phyloP scores from a whole-genome alignment of 163 green algal species.

The Scenedesmus sp. region DNA sequence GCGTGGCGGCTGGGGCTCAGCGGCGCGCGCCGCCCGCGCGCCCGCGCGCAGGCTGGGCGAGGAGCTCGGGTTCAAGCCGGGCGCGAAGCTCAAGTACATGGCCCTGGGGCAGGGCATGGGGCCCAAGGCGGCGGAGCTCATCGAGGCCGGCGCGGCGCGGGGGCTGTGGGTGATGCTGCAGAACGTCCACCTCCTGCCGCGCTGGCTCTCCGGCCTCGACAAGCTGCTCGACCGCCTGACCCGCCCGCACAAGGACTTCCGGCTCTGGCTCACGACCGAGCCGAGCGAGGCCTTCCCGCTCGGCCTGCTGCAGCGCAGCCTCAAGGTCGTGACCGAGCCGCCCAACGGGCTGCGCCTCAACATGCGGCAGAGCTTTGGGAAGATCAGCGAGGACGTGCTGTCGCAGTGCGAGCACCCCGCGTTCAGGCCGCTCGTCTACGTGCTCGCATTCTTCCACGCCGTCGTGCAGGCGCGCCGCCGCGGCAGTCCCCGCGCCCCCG shows the following conservation, averaged over 20 bases:
- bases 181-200: constrained; percentile 87
- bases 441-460: constrained; percentile 89
- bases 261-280: constrained; percentile 91
- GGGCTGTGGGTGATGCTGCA: constrained; percentile 91
- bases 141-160: constrained; percentile 75
- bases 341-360: constrained; percentile 92
- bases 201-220: constrained; percentile 88
- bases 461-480: constrained; percentile 81
- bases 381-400: constrained; percentile 85
- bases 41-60: constrained; percentile 72
- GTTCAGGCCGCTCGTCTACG: constrained; percentile 85
- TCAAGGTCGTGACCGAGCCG: constrained; percentile 91
- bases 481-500: too few species aligned
- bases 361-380: constrained; percentile 85
- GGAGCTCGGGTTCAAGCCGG: constrained; percentile 85
- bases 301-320: constrained; percentile 83
- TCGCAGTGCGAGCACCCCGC: constrained; percentile 77
- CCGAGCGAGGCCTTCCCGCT: constrained; percentile 86
- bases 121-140: constrained; percentile 77
- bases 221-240: constrained; percentile 88
- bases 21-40: too few species aligned
- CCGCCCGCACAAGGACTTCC: constrained; percentile 86
- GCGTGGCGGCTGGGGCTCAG: too few species aligned
- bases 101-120: constrained; percentile 93
- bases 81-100: constrained; percentile 91